Percentiles rank a stretch among this genome's conserved stretches.
These are phyloP conservation scores for Alternaria sp. DNA, from an alignment of 2,329 filamentous ascomycete genomes.

Conservation along the genomic window DNA sequence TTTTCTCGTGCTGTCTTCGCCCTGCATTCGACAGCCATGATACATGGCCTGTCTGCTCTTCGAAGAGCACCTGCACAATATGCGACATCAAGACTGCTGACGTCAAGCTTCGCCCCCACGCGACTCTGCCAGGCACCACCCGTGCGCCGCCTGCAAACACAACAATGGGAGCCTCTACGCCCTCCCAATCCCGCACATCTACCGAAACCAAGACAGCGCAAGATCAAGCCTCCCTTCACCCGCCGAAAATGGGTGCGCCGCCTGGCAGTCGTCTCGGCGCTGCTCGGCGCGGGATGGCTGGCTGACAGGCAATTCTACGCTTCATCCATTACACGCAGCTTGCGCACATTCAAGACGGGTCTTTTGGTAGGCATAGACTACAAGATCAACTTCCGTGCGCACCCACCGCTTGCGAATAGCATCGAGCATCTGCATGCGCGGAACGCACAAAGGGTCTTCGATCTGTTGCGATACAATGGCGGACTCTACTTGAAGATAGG, in stretches of 20 bases:
- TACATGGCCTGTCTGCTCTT: slow-evolving; percentile 50
- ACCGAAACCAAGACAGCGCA: slow-evolving; percentile 60
- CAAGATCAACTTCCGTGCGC: slow-evolving; percentile 90
- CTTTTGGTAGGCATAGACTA: slow-evolving; percentile 88
- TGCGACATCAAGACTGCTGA: slow-evolving; percentile 35
- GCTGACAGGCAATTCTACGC: slow-evolving; percentile 80
- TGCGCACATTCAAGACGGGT: slow-evolving; percentile 82
- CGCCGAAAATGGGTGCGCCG: slow-evolving; percentile 80
- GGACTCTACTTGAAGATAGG: slow-evolving; percentile 97
- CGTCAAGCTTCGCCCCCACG: slow-evolving; percentile 21
- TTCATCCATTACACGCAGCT: slow-evolving; percentile 77
- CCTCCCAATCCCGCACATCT: slow-evolving; percentile 83
- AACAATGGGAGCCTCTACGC: slow-evolving; percentile 54
- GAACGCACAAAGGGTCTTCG: slow-evolving; percentile 82
- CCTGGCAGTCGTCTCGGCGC: slow-evolving; percentile 67
- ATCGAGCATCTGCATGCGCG: slow-evolving; percentile 81
- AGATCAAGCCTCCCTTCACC: slow-evolving; percentile 74
- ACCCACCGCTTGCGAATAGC: slow-evolving; percentile 76
- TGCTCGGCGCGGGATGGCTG: slow-evolving; percentile 70
- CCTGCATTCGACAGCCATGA: slow-evolving; percentile 44
- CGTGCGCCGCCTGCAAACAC: slow-evolving; percentile 43
- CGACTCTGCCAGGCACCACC: slow-evolving; percentile 26
- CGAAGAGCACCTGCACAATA: slow-evolving; percentile 39
- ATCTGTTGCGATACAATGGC: slow-evolving; percentile 84
- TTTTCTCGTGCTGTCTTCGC: slow-evolving; percentile 11